These are phyloP conservation scores for Pelargonium cotyledonis DNA, from an alignment of 441 rosid species.

Conservation along the genomic window DNA sequence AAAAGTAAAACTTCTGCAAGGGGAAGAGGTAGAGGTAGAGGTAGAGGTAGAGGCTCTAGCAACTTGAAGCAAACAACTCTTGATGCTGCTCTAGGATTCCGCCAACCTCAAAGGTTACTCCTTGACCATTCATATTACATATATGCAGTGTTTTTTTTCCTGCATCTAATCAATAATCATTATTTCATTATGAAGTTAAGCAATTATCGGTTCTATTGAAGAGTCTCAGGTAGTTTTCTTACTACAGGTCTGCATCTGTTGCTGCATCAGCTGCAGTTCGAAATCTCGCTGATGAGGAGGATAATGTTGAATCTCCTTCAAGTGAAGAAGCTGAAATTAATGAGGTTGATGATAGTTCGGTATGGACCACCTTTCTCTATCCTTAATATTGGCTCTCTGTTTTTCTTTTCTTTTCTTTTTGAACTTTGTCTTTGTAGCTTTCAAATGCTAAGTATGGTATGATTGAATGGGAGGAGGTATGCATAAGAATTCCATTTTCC, in stretches of 20 bases:
- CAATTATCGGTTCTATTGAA: constrained; percentile 18
- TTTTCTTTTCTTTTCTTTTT: neutral
- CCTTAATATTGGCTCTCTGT: neutral
- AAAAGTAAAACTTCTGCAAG: constrained; percentile 64
- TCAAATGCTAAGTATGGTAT: neutral
- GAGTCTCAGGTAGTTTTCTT: constrained; percentile 15
- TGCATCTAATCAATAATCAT: constrained; percentile 7
- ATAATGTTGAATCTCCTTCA: constrained; percentile 68
- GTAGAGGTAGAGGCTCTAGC: constrained; percentile 43
- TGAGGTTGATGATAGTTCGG: constrained; percentile 55
- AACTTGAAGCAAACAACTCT: constrained; percentile 87
- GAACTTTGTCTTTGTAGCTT: neutral
- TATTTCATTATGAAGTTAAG: neutral
- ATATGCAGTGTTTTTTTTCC: neutral
- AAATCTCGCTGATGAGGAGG: constrained; percentile 47
- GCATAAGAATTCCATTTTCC: neutral
- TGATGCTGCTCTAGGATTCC: constrained; percentile 62
- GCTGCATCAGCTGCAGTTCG: constrained; percentile 52
- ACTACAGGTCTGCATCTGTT: constrained; percentile 53
- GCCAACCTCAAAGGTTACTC: constrained; percentile 64
- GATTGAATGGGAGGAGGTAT: neutral
- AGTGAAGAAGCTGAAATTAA: constrained; percentile 62
- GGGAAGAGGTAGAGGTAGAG: constrained; percentile 77
- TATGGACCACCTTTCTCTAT: constrained; percentile 30
- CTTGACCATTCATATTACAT: constrained; percentile 9